These are phyloP conservation scores for Fusarium anthophilum DNA, from an alignment of 2,329 filamentous ascomycete genomes.

Conservation along the genomic window DNA sequence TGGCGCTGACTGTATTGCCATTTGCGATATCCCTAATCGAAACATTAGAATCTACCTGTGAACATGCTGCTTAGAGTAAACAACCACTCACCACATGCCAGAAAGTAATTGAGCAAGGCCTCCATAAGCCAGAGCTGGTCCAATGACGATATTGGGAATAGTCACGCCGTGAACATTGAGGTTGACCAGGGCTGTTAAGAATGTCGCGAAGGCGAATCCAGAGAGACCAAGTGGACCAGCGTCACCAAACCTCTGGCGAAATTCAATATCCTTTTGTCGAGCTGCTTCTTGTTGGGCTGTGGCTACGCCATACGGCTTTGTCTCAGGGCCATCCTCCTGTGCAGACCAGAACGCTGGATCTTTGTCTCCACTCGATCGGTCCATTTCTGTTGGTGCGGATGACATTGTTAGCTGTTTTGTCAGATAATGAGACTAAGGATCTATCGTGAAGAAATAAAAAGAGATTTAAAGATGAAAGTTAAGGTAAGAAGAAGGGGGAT, in stretches of 20 bases:
- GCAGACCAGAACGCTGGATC: neutral
- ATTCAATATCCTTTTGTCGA: neutral
- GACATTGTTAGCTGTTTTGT: neutral
- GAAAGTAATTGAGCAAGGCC: constrained; percentile 1
- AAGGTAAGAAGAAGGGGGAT: neutral
- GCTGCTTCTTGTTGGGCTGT: neutral
- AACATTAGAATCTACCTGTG: fast-evolving
- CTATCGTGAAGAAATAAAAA: neutral
- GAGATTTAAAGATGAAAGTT: neutral
- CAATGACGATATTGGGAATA: constrained; percentile 1
- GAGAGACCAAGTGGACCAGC: constrained; percentile 1
- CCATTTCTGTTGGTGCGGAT: fast-evolving
- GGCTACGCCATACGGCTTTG: neutral
- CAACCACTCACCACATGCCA: constrained; percentile 2
- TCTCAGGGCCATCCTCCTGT: neutral
- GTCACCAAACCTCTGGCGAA: constrained; percentile 7
- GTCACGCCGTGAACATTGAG: constrained; percentile 1
- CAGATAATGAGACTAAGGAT: fast-evolving
- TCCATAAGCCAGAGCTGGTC: constrained; percentile 3
- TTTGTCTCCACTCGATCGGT: neutral
- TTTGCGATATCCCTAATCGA: neutral
- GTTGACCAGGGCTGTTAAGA: constrained; percentile 3
- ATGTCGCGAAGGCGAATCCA: constrained; percentile 7
- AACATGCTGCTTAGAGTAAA: fast-evolving
- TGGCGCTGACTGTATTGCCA: constrained; percentile 8